Percentiles rank a stretch among this genome's conserved stretches.
These are phyloP conservation scores for Trichoderma sp. DNA, from an alignment of 2,329 filamentous ascomycete genomes.

Conservation along the genomic window DNA sequence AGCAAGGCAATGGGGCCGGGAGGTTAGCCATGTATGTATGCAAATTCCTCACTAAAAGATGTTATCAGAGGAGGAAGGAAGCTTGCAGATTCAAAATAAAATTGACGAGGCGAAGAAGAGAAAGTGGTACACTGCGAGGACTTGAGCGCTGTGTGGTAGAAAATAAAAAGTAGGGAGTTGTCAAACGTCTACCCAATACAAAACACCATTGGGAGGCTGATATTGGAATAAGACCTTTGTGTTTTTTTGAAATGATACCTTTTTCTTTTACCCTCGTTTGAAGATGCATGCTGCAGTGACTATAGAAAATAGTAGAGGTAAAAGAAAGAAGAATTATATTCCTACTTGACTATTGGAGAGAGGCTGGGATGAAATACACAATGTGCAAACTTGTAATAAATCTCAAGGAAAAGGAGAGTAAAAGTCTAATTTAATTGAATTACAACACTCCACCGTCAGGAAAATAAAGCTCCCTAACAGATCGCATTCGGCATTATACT, in stretches of 20 bases:
- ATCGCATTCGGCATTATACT: not conserved
- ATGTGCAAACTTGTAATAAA: too few species aligned
- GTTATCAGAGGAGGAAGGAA: not conserved
- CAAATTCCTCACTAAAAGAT: not conserved
- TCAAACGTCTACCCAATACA: constrained; percentile 18
- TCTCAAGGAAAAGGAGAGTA: too few species aligned
- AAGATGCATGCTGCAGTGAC: not conserved
- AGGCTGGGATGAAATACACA: too few species aligned
- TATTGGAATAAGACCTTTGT: constrained; percentile 28
- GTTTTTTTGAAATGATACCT: constrained; percentile 24
- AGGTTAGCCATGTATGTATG: constrained; percentile 3
- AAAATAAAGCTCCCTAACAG: too few species aligned
- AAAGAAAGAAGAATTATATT: not conserved
- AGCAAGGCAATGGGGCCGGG: not conserved
- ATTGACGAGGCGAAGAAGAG: not conserved
- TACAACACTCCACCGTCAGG: too few species aligned
- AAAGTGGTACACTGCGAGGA: not conserved
- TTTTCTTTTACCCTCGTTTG: not conserved
- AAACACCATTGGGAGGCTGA: constrained; percentile 11
- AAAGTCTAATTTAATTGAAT: too few species aligned
- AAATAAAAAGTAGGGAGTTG: constrained; percentile 26
- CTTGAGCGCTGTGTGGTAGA: constrained; percentile 22
- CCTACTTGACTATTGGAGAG: not conserved
- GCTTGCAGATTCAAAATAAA: not conserved
- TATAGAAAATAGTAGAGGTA: not conserved